Conservation (phyloP, 148 eudicot species). For the Linanthus parryae region DNA sequence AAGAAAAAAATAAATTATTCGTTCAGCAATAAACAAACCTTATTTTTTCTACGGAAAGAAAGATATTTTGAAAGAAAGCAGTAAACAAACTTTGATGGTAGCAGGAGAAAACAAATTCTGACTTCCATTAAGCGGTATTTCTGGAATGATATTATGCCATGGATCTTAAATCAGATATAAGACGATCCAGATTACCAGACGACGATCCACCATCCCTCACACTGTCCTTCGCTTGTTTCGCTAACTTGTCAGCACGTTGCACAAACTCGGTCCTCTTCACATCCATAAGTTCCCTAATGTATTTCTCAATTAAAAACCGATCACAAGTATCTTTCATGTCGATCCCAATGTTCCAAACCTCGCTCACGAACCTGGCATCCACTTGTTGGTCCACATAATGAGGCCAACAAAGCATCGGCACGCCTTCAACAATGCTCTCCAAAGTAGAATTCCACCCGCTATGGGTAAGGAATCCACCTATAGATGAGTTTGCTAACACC, state of each 20-base stretch:
- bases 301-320: slow-evolving; percentile 17
- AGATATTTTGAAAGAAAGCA: too few species aligned
- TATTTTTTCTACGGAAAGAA: too few species aligned
- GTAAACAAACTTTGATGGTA: too few species aligned
- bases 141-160: too few species aligned
- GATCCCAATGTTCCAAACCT: slow-evolving; percentile 25
- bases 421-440: too few species aligned
- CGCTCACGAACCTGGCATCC: slow-evolving; percentile 19
- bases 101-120: too few species aligned
- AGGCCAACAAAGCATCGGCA: slow-evolving; percentile 33
- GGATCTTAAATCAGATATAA: slow-evolving; percentile 17
- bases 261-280: slow-evolving; percentile 18
- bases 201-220: slow-evolving; percentile 21
- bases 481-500: slow-evolving; percentile 25
- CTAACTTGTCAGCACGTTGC: slow-evolving; percentile 1
- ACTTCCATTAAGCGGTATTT: too few species aligned
- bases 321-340: slow-evolving; percentile 34
- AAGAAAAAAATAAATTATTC: too few species aligned
- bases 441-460: too few species aligned
- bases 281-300: slow-evolving; percentile 23
- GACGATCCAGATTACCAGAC: slow-evolving; percentile 5
- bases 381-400: slow-evolving; percentile 26
- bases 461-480: too few species aligned
- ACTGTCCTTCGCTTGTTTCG: slow-evolving; percentile 12
- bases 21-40: too few species aligned